phyloP scores from a whole-genome alignment of 257 asterid species.

The Gynochthodes officinalis region DNA sequence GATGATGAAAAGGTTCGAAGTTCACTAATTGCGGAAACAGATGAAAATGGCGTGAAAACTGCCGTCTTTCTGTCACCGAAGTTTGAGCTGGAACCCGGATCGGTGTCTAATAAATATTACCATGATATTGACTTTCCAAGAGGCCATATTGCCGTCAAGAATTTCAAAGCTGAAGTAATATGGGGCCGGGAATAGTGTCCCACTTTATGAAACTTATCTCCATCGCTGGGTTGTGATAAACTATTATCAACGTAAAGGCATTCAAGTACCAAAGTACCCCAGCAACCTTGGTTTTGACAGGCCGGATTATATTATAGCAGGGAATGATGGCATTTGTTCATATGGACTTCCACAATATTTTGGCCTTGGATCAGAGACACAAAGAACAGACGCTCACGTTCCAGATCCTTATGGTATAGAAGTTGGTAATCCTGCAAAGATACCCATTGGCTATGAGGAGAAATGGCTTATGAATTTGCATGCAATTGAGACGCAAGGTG shows the following conservation, averaged over 20 bases:
- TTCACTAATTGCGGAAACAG: slow-evolving; percentile 24
- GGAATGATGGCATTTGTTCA: slow-evolving; percentile 59
- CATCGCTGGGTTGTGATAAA: slow-evolving; percentile 64
- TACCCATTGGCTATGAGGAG: slow-evolving; percentile 71
- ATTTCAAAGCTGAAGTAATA: slow-evolving; percentile 58
- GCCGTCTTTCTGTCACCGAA: slow-evolving; percentile 52
- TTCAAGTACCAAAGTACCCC: slow-evolving; percentile 2
- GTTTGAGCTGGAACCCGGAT: slow-evolving; percentile 56
- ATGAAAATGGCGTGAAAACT: slow-evolving; percentile 35
- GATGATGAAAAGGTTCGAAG: slow-evolving; percentile 3
- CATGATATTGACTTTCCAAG: slow-evolving; percentile 50
- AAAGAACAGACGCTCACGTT: slow-evolving; percentile 48
- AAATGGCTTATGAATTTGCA: slow-evolving; percentile 72
- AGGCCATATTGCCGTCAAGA: slow-evolving; percentile 67
- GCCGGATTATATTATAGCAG: slow-evolving; percentile 30
- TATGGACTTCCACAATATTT: slow-evolving; percentile 54
- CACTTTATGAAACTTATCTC: slow-evolving; percentile 67
- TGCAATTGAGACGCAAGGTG: slow-evolving; percentile 82
- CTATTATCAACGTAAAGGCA: slow-evolving; percentile 37
- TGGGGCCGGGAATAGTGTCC: slow-evolving; percentile 49
- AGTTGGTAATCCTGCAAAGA: slow-evolving; percentile 47
- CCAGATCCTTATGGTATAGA: slow-evolving; percentile 84
- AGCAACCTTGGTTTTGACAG: slow-evolving; percentile 20
- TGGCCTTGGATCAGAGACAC: slow-evolving; percentile 91
- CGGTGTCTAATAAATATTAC: slow-evolving; percentile 46